Conservation (phyloP, 176 grass and related monocot species). For the Oryza officinalis region DNA sequence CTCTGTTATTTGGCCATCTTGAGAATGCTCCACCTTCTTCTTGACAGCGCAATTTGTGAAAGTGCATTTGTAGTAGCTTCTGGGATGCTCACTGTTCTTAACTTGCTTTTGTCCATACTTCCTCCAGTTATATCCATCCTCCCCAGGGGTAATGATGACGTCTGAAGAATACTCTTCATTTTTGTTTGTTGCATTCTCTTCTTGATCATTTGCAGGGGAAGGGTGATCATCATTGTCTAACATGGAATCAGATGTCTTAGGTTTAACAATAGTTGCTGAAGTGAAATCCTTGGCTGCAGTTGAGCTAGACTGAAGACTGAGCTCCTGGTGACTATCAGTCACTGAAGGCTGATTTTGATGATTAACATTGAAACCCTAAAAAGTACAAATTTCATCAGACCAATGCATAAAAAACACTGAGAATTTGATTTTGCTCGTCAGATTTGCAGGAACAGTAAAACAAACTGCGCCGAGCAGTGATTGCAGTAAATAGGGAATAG, state of each 20-base stretch:
- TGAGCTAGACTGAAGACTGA: constrained; percentile 41
- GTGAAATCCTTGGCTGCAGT: constrained; percentile 24
- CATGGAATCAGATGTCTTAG: constrained; percentile 34
- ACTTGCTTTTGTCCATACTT: constrained; percentile 89
- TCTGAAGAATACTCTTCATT: constrained; percentile 42
- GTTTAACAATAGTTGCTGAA: constrained; percentile 27
- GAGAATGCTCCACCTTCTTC: constrained; percentile 75
- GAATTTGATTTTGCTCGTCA: neutral
- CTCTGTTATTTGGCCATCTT: constrained; percentile 72
- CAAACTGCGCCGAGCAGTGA: neutral
- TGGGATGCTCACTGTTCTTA: constrained; percentile 65
- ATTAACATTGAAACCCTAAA: constrained; percentile 23
- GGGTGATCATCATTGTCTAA: constrained; percentile 34
- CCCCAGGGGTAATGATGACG: constrained; percentile 18
- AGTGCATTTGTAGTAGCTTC: constrained; percentile 88
- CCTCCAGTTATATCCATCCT: constrained; percentile 95
- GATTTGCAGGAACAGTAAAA: neutral
- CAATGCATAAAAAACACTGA: neutral
- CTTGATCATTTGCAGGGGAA: constrained; percentile 14
- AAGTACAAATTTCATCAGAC: neutral
- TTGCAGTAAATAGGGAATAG: neutral
- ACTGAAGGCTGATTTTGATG: constrained; percentile 19
- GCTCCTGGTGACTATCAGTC: constrained; percentile 32
- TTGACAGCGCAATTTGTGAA: constrained; percentile 64
- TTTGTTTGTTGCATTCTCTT: constrained; percentile 34